Evolutionary conservation across 192 early-diverging fungal species (phyloP).

Genomic region (Gaertneriomyces sp.): DNA sequence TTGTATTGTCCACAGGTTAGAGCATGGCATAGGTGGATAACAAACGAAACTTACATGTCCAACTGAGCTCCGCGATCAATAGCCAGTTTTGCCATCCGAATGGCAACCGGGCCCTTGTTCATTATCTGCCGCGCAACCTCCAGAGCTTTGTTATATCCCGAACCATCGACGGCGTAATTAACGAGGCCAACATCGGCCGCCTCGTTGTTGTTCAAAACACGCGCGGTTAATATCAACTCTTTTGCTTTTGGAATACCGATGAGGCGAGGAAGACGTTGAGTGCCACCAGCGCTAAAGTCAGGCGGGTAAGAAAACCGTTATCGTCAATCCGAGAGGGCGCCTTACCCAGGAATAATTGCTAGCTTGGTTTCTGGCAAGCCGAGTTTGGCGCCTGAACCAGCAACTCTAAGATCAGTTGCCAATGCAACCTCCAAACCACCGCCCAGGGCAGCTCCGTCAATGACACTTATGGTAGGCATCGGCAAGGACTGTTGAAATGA

Average conservation of each 20-base stretch:
- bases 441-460: constrained; percentile 91
- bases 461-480: constrained; percentile 87
- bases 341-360: constrained; percentile 91
- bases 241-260: constrained; percentile 86
- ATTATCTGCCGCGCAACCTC: constrained; percentile 76
- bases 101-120: constrained; percentile 71
- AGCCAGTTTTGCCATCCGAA: constrained; percentile 87
- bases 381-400: constrained; percentile 72
- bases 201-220: constrained; percentile 57
- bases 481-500: constrained; percentile 60
- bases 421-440: constrained; percentile 91
- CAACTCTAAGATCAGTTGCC: constrained; percentile 83
- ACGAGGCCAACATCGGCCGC: constrained; percentile 73
- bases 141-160: constrained; percentile 65
- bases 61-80: constrained; percentile 77
- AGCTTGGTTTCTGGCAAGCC: constrained; percentile 90
- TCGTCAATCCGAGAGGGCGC: background rate
- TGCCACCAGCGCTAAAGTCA: constrained; percentile 78
- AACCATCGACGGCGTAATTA: constrained; percentile 69
- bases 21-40: background rate
- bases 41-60: constrained; percentile 56
- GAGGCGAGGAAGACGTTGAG: constrained; percentile 81
- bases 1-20: constrained; percentile 18
- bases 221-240: constrained; percentile 88
- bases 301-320: background rate